A percentile compares a stretch with the other conserved stretches of the same genome.
These are phyloP conservation scores for Syzygium jambos DNA, from an alignment of 345 rosid species.

Conservation along the genomic window DNA sequence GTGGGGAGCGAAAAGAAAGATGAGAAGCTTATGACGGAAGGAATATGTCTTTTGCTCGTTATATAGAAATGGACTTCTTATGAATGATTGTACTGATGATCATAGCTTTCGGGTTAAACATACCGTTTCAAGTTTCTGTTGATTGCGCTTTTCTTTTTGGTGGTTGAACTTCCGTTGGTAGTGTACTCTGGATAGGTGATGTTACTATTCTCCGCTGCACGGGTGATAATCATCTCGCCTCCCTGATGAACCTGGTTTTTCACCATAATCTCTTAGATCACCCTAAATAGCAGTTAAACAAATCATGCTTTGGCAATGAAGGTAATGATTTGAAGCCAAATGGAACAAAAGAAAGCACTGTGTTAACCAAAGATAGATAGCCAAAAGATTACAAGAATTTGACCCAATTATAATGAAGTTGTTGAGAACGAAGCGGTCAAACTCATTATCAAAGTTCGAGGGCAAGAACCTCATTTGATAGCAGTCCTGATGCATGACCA, in stretches of 20 bases:
- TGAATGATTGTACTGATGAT: neutral
- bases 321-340: neutral
- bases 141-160: slow-evolving; percentile 41
- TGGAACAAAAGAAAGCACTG: neutral
- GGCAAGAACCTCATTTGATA: neutral
- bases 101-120: neutral
- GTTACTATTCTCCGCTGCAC: slow-evolving; percentile 41
- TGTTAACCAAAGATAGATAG: neutral
- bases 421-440: neutral
- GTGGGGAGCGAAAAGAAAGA: neutral
- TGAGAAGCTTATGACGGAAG: neutral
- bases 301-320: neutral
- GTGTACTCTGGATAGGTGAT: slow-evolving; percentile 14
- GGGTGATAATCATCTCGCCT: slow-evolving; percentile 59
- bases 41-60: neutral
- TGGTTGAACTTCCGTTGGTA: slow-evolving; percentile 19
- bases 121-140: slow-evolving; percentile 82
- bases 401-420: neutral
- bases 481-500: neutral
- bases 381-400: neutral
- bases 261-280: neutral
- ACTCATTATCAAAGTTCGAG: neutral
- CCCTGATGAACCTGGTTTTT: slow-evolving; percentile 56
- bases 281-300: neutral
- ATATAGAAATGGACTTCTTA: neutral